Base-by-base conservation (phyloP, 257 asterid species). In the Solanum clarkiae region DNA sequence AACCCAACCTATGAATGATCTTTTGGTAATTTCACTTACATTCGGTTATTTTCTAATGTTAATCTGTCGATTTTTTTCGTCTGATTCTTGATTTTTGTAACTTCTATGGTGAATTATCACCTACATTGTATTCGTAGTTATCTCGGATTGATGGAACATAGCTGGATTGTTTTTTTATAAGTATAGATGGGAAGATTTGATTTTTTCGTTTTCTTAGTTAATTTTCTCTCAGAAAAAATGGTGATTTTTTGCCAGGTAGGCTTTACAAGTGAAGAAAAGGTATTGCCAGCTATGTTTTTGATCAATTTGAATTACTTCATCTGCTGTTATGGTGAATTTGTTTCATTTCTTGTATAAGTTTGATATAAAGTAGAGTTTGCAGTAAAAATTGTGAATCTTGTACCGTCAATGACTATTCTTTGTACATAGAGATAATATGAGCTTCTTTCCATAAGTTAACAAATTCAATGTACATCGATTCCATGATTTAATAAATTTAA, bases 1-100 rank as follows among this genome's bases (percentile, higher is more conserved):
- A 90, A 92, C 93, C 85, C 90, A 86, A 55, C 85, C 86, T 57
- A 24, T 83, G 56, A 54, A 66, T 62, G 87, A 63, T 60, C 74
- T 62, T 81, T 53, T 88, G 80, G 98, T 95, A 89, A 86, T 86
- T 74, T 20, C 42, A 74, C 7, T 74, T 75, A 24, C 60, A 13
- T 74, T 74, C 49, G 8, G 6, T 2, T 74, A 1, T 47, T 47
- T 75, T 51, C 36, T 49, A 75, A 22, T 14, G 44, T 75, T 49
- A 18, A 47, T 47, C 42, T n/a, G 15, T 74, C 5, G 4, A 14
- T 74, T 47, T 45, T 44, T 72, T 72, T 72, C 1, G 20, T 44
- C 16, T 68, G 49, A 32, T 68, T 68, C 9, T 32, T 66, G 47
- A 66, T 66, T 71, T 44, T 72, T 47, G 40, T 72, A 44, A 44